Percentiles rank a stretch among this genome's conserved stretches.
Conservation (phyloP, 352 stramenopile species). For the Globisporangium irregulare region DNA sequence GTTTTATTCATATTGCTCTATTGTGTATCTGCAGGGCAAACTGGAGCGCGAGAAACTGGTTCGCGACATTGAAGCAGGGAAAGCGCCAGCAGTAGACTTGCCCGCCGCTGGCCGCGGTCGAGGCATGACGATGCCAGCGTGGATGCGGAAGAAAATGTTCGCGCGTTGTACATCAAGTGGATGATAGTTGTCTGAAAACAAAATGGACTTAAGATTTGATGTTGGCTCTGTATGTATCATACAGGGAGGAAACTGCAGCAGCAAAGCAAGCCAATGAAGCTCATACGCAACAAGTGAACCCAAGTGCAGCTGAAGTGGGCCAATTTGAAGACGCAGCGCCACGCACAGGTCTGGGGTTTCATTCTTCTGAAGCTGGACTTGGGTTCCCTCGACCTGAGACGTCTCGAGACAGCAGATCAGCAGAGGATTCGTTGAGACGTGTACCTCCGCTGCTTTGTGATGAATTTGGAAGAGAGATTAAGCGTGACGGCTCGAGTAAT, state of each 20-base stretch:
- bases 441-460: conserved; percentile 14
- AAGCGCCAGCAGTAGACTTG: conserved; percentile 49
- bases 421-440: background rate
- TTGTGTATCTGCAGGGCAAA: conserved; percentile 38
- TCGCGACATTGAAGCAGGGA: conserved; percentile 68
- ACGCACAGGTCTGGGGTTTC: conserved; percentile 30
- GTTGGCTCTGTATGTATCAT: background rate
- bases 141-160: conserved; percentile 91
- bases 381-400: background rate
- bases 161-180: conserved; percentile 8
- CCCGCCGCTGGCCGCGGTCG: conserved; percentile 63
- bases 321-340: conserved; percentile 62
- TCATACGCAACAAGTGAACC: background rate
- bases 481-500: background rate
- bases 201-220: background rate
- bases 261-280: conserved; percentile 6
- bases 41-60: conserved; percentile 64
- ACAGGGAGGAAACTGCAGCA: conserved; percentile 61
- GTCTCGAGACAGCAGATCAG: background rate
- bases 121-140: conserved; percentile 90
- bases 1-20: background rate
- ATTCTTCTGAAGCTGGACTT: conserved; percentile 2
- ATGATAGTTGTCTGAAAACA: background rate
- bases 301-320: conserved; percentile 9
- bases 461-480: conserved; percentile 31